A percentile compares a stretch with the other conserved stretches of the same genome.
Evolutionary conservation across 129 eudicot species (phyloP).

Genomic region (Artemisia annua): DNA sequence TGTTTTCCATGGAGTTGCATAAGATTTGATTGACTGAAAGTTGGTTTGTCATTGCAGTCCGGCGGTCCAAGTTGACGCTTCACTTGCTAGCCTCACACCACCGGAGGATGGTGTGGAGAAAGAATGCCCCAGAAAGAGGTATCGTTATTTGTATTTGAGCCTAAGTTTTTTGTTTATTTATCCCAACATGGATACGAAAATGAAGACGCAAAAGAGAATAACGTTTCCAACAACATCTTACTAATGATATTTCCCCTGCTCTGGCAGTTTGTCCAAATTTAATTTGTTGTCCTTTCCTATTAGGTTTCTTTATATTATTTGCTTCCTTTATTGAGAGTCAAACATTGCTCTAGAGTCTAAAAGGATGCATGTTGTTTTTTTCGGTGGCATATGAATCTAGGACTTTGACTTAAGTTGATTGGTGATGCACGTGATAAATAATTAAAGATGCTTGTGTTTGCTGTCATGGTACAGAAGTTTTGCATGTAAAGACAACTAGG

Average conservation of each 20-base stretch:
- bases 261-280: not conserved
- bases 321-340: not conserved
- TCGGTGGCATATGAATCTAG: not conserved
- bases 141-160: not conserved
- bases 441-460: not conserved
- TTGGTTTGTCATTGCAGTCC: conserved; percentile 45
- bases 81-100: conserved; percentile 40
- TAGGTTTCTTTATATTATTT: no score
- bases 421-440: not conserved
- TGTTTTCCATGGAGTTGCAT: not conserved
- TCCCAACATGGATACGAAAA: not conserved
- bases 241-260: not conserved
- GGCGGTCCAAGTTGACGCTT: conserved; percentile 35
- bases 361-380: not conserved
- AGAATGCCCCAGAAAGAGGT: conserved; percentile 74
- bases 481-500: not conserved
- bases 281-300: no score
- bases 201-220: not conserved
- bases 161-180: no score
- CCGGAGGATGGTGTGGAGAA: conserved; percentile 45
- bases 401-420: not conserved
- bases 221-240: not conserved
- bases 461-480: not conserved
- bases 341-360: no score
- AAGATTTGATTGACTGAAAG: conserved; percentile 13